phyloP scores from a whole-genome alignment of 2,329 filamentous ascomycete genomes.

The Phaeosphaeriaceae sp. region DNA sequence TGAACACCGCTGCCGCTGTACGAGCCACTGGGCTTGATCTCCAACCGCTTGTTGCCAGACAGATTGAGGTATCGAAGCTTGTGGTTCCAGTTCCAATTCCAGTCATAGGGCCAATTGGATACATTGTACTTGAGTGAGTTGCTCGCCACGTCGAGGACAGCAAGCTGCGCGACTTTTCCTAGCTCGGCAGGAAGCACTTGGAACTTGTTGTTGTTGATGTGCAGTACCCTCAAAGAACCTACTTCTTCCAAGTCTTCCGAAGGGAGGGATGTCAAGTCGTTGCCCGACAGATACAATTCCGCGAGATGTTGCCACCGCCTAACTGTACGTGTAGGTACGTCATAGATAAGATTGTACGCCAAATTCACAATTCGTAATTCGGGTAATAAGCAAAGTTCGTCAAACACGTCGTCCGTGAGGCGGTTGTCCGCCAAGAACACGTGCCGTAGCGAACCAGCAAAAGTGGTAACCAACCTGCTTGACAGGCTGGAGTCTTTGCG shows the following conservation, averaged over 20 bases:
- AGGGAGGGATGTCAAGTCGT: slow-evolving; percentile 88
- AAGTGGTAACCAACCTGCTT: slow-evolving; percentile 80
- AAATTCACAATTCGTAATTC: slow-evolving; percentile 90
- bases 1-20: slow-evolving; percentile 58
- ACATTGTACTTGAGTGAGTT: slow-evolving; percentile 98
- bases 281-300: slow-evolving; percentile 93
- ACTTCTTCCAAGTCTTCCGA: slow-evolving; percentile 93
- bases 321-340: slow-evolving; percentile 88
- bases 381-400: slow-evolving; percentile 81
- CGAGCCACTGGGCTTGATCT: slow-evolving; percentile 76
- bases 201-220: slow-evolving; percentile 98
- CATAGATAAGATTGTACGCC: slow-evolving; percentile 92
- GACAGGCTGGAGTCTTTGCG: slow-evolving; percentile 92
- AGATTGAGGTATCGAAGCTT: slow-evolving; percentile 94
- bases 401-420: slow-evolving; percentile 92
- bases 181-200: slow-evolving; percentile 95
- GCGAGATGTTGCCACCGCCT: slow-evolving; percentile 88
- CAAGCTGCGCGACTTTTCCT: slow-evolving; percentile 89
- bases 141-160: slow-evolving; percentile 91
- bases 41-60: slow-evolving; percentile 93
- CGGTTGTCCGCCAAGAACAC: slow-evolving; percentile 93
- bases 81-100: slow-evolving; percentile 99
- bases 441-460: slow-evolving; percentile 83
- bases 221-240: slow-evolving; percentile 83
- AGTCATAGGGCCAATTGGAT: slow-evolving; percentile 98